A percentile compares a stretch with the other conserved stretches of the same genome.
These are phyloP conservation scores for Chimonanthus salicifolius DNA, from an alignment of 164 flowering plant species.

Conservation along the genomic window DNA sequence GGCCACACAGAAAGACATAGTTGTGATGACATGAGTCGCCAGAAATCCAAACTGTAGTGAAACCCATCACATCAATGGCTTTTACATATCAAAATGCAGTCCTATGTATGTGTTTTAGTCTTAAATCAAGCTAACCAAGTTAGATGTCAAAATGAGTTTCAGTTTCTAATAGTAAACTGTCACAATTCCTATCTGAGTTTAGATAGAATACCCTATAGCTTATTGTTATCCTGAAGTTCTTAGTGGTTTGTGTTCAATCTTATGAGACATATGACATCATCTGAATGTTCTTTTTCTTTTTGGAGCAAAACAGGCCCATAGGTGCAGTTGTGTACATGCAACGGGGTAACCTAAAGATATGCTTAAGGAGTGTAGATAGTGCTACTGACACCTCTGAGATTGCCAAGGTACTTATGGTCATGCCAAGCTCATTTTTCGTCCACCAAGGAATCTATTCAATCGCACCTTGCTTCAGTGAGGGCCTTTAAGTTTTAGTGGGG, in stretches of 20 bases:
- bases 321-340: slow-evolving; percentile 92
- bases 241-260: not conserved
- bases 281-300: not conserved
- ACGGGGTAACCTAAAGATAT: slow-evolving; percentile 75
- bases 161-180: too few relatives aligned
- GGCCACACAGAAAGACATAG: too few relatives aligned
- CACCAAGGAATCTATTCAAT: not conserved
- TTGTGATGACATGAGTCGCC: too few relatives aligned
- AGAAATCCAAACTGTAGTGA: too few relatives aligned
- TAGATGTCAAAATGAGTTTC: too few relatives aligned
- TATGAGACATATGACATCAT: not conserved
- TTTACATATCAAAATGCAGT: too few relatives aligned
- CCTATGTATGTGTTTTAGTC: too few relatives aligned
- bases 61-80: too few relatives aligned
- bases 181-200: too few relatives aligned
- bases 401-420: slow-evolving; percentile 60
- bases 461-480: not conserved
- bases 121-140: too few relatives aligned
- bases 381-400: slow-evolving; percentile 82
- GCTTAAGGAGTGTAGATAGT: slow-evolving; percentile 68
- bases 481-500: not conserved
- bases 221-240: not conserved
- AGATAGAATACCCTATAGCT: not conserved
- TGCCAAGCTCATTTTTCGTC: not conserved
- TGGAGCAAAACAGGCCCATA: slow-evolving; percentile 64